Percentiles rank a stretch among this genome's conserved stretches.
Evolutionary conservation across 805 yeast species (phyloP).

Genomic region (Wickerhamiella brachini): DNA sequence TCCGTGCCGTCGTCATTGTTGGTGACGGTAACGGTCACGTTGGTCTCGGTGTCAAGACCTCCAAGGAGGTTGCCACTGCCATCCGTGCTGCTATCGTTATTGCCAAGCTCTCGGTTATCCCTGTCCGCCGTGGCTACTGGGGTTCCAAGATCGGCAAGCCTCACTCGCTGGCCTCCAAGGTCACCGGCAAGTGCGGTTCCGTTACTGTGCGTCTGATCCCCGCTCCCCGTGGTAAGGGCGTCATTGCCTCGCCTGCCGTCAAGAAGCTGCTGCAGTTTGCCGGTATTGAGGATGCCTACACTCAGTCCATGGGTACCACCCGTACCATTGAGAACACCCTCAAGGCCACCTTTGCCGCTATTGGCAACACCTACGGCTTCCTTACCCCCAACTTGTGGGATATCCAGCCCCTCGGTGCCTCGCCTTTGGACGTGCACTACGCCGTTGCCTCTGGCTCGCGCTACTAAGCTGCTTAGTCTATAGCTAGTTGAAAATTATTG

Average conservation of each 20-base stretch:
- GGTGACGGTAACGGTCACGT: constrained; percentile 99
- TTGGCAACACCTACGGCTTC: constrained; percentile 99
- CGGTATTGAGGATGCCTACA: constrained; percentile 99
- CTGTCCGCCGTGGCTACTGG: constrained; percentile 99
- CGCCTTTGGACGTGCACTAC: constrained; percentile 85
- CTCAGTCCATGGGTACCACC: constrained; percentile 97
- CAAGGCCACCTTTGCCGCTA: constrained; percentile 98
- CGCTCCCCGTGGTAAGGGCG: constrained; percentile 99
- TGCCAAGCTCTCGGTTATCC: constrained; percentile 96
- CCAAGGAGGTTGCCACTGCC: constrained; percentile 99
- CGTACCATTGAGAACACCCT: constrained; percentile 99
- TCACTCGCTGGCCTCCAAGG: constrained; percentile 95
- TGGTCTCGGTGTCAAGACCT: constrained; percentile 99
- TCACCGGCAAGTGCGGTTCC: constrained; percentile 99
- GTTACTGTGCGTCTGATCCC: constrained; percentile 95
- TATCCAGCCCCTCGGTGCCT: constrained; percentile 65
- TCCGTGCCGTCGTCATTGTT: constrained; percentile 99
- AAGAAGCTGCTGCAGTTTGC: constrained; percentile 98
- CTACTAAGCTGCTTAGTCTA: constrained; percentile 19
- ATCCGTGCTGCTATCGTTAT: constrained; percentile 99
- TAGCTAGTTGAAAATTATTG: not conserved
- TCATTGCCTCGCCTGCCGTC: constrained; percentile 99
- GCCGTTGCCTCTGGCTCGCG: constrained; percentile 24
- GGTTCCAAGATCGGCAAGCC: constrained; percentile 99
- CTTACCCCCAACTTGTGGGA: constrained; percentile 99